These are phyloP conservation scores for Citrus maxima DNA, from an alignment of 345 rosid species.

Conservation along the genomic window DNA sequence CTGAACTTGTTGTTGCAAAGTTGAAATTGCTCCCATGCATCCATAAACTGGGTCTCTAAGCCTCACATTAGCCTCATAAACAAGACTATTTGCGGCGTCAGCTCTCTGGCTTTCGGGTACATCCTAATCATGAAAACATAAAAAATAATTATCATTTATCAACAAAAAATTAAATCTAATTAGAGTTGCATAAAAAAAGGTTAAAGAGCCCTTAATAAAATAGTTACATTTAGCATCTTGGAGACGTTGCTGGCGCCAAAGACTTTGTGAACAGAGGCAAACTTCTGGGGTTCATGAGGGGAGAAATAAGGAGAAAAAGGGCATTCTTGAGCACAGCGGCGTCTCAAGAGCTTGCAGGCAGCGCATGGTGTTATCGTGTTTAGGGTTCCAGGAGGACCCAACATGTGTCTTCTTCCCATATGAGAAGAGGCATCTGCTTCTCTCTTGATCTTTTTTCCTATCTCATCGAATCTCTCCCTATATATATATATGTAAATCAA, in stretches of 20 bases:
- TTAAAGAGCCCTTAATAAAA: background rate
- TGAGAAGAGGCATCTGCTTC: conserved; percentile 63
- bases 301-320: conserved; percentile 97
- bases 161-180: background rate
- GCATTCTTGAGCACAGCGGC: conserved; percentile 95
- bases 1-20: conserved; percentile 88
- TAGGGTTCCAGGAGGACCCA: conserved; percentile 73
- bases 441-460: conserved; percentile 81
- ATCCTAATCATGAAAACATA: conserved; percentile 45
- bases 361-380: conserved; percentile 96
- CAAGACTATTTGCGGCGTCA: conserved; percentile 88
- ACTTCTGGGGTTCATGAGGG: conserved; percentile 92
- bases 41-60: conserved; percentile 95
- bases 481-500: background rate
- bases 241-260: conserved; percentile 99
- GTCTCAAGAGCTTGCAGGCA: conserved; percentile 87
- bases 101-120: conserved; percentile 83
- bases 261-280: conserved; percentile 92
- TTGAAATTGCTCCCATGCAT: conserved; percentile 96
- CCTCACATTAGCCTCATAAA: conserved; percentile 93
- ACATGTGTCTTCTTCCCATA: conserved; percentile 82
- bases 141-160: background rate
- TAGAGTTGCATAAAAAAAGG: background rate
- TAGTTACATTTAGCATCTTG: conserved; percentile 79
- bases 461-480: conserved; percentile 84